These are phyloP conservation scores for Scleromitrula shiraiana DNA, from an alignment of 2,329 filamentous ascomycete genomes.

Conservation along the genomic window DNA sequence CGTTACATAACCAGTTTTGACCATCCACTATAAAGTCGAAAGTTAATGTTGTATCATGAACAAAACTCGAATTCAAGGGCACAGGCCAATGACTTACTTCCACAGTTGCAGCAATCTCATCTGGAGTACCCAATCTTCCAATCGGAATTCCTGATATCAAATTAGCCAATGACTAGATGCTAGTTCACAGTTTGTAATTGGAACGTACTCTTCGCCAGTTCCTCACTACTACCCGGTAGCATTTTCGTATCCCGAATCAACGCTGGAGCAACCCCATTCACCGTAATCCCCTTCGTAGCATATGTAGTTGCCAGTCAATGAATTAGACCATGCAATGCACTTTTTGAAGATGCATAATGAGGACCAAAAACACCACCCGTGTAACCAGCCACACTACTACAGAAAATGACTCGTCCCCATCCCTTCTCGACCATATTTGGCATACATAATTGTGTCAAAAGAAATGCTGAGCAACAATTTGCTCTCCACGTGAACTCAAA, in stretches of 20 bases:
- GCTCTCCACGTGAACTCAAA: slow-evolving; percentile 23
- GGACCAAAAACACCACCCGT: slow-evolving; percentile 21
- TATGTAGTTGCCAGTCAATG: slow-evolving; percentile 38
- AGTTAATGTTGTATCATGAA: not conserved
- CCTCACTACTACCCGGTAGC: slow-evolving; percentile 31
- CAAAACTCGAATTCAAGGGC: not conserved
- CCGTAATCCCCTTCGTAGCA: slow-evolving; percentile 37
- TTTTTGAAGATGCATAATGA: slow-evolving; percentile 31
- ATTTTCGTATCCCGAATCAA: slow-evolving; percentile 39
- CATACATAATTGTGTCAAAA: slow-evolving; percentile 21
- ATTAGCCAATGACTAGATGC: too few species aligned
- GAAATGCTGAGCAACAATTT: slow-evolving; percentile 19
- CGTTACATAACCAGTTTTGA: slow-evolving; percentile 38
- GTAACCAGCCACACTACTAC: slow-evolving; percentile 18
- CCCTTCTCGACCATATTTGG: slow-evolving; percentile 34
- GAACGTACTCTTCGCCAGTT: slow-evolving; percentile 29
- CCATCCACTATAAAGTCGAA: slow-evolving; percentile 31
- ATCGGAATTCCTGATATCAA: slow-evolving; percentile 33
- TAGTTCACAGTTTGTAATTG: too few species aligned
- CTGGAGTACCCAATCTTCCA: slow-evolving; percentile 37
- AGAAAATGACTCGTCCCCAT: slow-evolving; percentile 22
- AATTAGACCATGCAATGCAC: slow-evolving; percentile 38
- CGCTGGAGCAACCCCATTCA: slow-evolving; percentile 42
- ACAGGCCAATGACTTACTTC: slow-evolving; percentile 12
- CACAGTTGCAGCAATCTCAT: slow-evolving; percentile 40